These are phyloP conservation scores for Lepiota brunneoincarnata DNA, from an alignment of 768 basidiomycete species.

Conservation along the genomic window DNA sequence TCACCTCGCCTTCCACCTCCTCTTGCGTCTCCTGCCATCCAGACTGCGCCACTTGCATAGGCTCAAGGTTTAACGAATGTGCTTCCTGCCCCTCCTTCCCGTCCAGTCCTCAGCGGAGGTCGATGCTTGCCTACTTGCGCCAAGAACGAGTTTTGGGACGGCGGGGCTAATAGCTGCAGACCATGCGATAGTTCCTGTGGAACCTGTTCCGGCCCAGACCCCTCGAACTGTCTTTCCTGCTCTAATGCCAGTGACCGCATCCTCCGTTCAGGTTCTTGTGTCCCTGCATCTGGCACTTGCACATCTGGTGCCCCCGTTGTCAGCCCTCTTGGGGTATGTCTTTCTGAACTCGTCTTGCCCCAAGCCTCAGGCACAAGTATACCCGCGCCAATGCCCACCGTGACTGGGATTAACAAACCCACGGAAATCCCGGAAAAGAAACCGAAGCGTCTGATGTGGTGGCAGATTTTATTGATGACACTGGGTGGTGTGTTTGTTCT, in stretches of 20 bases:
- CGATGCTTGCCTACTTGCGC: conserved; percentile 77
- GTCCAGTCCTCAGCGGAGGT: conserved; percentile 72
- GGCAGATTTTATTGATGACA: conserved; percentile 83
- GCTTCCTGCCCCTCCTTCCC: conserved; percentile 59
- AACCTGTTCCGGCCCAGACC: conserved; percentile 70
- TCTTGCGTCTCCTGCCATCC: conserved; percentile 78
- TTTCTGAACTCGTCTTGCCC: conserved; percentile 66
- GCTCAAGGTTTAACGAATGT: conserved; percentile 73
- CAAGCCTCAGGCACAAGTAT: conserved; percentile 46
- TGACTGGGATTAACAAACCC: conserved; percentile 56
- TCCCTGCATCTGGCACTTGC: conserved; percentile 31
- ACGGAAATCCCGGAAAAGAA: conserved; percentile 24
- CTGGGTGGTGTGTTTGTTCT: conserved; percentile 83
- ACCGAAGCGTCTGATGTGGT: conserved; percentile 61
- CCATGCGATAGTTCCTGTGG: conserved; percentile 73
- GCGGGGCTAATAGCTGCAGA: conserved; percentile 56
- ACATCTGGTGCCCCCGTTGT: conserved; percentile 60
- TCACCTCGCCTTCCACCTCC: conserved; percentile 60
- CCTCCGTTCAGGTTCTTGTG: conserved; percentile 67
- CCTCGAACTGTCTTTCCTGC: conserved; percentile 73
- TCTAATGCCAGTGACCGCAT: conserved; percentile 55
- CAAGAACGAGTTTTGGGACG: conserved; percentile 68
- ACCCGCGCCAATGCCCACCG: conserved; percentile 46
- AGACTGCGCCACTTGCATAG: conserved; percentile 78
- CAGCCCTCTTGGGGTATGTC: conserved; percentile 74